Base-by-base conservation (phyloP, 2,329 filamentous ascomycete species). In the Calonectria honghensis region DNA sequence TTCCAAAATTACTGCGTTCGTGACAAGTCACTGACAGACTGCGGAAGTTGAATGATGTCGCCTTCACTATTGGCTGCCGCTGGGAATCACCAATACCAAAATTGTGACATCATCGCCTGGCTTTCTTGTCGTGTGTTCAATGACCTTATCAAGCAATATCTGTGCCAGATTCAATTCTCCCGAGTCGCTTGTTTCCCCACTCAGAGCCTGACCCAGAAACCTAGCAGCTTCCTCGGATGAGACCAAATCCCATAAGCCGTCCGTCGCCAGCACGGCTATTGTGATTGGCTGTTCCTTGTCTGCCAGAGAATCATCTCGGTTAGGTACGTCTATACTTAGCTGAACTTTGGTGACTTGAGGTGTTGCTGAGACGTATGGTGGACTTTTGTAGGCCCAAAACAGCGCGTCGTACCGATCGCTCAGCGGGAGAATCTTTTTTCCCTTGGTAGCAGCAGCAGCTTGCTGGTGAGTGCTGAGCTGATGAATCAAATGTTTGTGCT, bases 91-190 rank as follows among this genome's bases (percentile, higher is more conserved):
- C 10, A 70, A 24, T 24, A 70, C 68, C n/a, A 70, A 24, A 52
- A 70, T 54, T 1, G 68, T 70, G 31, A 70, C 68, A 50, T 70
- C 68, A 52, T 70, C 68, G 2, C 68, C 68, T 31, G 68, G 68
- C 11, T 64, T 70, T 64, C 45, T 63, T 52, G 57, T 57, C 6
- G 16, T 39, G n/a, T 27, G 24, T 27, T 64, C 32, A 52, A 64
- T 37, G 20, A 70, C 68, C 18, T 31, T 35, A 18, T 70, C 57
- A 7, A 70, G 24, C 13, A 70, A 32, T 7, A 70, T 31, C 20
- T 70, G 54, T 41, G 68, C 68, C 35, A 52, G 9, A 41, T 70
- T 70, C 6, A 64, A 4, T 4, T 31, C 45, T 6, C 45, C 10
- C 11, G 10, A 14, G 18, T 63, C 24, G 11, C 29, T 20, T 52